Evolutionary conservation across 805 yeast species (phyloP).

Genomic region (Tetrapisispora phaffii): DNA sequence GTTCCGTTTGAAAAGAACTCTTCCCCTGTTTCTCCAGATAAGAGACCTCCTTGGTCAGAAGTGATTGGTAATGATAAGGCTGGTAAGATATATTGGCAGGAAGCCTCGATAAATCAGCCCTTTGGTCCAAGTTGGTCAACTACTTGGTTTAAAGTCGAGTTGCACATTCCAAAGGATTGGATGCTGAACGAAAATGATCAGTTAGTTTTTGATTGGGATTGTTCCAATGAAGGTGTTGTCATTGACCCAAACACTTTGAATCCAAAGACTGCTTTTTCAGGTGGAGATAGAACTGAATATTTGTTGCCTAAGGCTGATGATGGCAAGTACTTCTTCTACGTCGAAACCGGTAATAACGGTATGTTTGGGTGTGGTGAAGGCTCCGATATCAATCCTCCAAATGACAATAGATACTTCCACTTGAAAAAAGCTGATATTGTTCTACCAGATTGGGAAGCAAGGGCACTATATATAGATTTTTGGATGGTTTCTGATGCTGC

Average conservation of each 20-base stretch:
- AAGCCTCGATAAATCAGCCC: conserved; percentile 57
- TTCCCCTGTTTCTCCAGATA: conserved; percentile 32
- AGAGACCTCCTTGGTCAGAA: conserved; percentile 28
- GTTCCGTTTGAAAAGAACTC: conserved; percentile 48
- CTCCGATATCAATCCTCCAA: conserved; percentile 55
- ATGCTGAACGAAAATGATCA: conserved; percentile 34
- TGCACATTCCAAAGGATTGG: conserved; percentile 52
- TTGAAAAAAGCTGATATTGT: conserved; percentile 66
- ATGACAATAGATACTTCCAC: conserved; percentile 60
- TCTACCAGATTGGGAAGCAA: conserved; percentile 70
- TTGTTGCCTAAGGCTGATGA: conserved; percentile 48
- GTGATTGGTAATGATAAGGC: conserved; percentile 18
- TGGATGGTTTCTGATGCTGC: conserved; percentile 89
- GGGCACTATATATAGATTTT: conserved; percentile 69
- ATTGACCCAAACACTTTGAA: conserved; percentile 50
- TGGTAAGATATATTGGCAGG: conserved; percentile 35
- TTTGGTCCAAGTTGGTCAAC: conserved; percentile 97
- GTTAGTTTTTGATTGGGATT: conserved; percentile 73
- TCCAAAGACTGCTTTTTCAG: conserved; percentile 79
- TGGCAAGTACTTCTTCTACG: conserved; percentile 53
- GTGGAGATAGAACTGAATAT: conserved; percentile 71
- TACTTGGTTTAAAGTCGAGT: conserved; percentile 74
- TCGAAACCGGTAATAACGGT: conserved; percentile 89
- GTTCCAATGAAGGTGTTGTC: conserved; percentile 75
- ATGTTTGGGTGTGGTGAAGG: conserved; percentile 76